Evolutionary conservation across 164 flowering plant species (phyloP).

Genomic region (Magnolia officinalis): DNA sequence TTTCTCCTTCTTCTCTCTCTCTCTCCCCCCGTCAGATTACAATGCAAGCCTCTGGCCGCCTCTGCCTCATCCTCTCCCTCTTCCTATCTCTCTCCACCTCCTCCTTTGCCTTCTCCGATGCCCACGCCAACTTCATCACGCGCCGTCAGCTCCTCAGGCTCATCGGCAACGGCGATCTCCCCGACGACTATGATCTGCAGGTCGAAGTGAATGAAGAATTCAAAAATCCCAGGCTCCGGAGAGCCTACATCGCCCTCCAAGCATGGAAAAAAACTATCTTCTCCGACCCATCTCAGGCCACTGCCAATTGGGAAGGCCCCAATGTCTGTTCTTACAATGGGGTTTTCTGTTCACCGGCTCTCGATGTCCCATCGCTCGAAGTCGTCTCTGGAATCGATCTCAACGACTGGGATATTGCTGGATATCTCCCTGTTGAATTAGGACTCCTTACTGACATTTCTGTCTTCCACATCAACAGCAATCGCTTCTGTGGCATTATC

Average conservation of each 20-base stretch:
- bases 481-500: constrained; percentile 69
- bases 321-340: constrained; percentile 66
- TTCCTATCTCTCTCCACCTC: constrained; percentile 9
- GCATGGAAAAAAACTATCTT: constrained; percentile 67
- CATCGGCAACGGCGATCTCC: constrained; percentile 29
- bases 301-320: constrained; percentile 62
- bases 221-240: constrained; percentile 44
- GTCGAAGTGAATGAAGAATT: constrained; percentile 26
- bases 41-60: constrained; percentile 9
- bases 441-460: constrained; percentile 65
- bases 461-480: constrained; percentile 65
- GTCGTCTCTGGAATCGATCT: constrained; percentile 79
- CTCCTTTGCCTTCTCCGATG: constrained; percentile 35
- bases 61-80: constrained; percentile 12
- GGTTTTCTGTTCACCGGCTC: constrained; percentile 56
- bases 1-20: neutral
- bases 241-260: constrained; percentile 61
- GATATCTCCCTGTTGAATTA: constrained; percentile 61
- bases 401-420: constrained; percentile 70
- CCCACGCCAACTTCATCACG: constrained; percentile 38
- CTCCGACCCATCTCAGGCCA: constrained; percentile 62
- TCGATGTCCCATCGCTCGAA: constrained; percentile 38
- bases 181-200: constrained; percentile 29
- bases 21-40: neutral
- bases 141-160: constrained; percentile 41